Evolutionary conservation across 2,329 filamentous ascomycete genomes (phyloP), one percentile per base, ranked within the genome.

Genomic region (Microthyrium microscopicum): DNA sequence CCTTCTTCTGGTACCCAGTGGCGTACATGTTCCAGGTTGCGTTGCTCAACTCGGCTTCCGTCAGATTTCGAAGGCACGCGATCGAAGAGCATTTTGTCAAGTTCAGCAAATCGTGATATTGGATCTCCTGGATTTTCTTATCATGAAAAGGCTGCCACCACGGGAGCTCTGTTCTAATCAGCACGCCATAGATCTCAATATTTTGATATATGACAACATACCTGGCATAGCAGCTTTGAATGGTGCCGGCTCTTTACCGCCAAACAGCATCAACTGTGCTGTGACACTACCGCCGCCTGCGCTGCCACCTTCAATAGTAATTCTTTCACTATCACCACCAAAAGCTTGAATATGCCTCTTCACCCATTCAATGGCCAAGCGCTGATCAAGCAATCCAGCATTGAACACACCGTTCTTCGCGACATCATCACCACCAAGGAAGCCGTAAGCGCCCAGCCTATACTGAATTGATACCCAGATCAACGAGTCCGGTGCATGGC

Each of bases 161-260:
- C 3, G 51, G 50, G 33, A 46, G 49, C 27, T 56, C 52, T 3
- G 49, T 36, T 21, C 22, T 8, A 29, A 9, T 8, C 9, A 29
- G 9, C 9, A 9, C 8, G 9, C 9, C 9, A 29, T 8, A 8
- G 9, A 9, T 16, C 15, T 29, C 9, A 11, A 11, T 9, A 11
- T 16, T 9, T 8, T 9, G 9, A 16, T 9, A 9, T 29, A 8
- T 9, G 15, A 9, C 27, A 16, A 8, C 40, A 41, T 33, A 18
- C 46, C 44, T 6, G 50, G 38, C 28, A 61, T 60, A 1, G 54
- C 58, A 4, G 55, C 58, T n/a, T 51, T 46, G 40, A 61, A 62
- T 0, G 59, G 51, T 1, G 55, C 52, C 2, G 49, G 42, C 4
- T 47, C 45, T 1, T 48, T 41, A 4, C 54, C 57, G 12, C 56